Base-by-base conservation (phyloP, 257 asterid species). In the Solanum chiquidenum region DNA sequence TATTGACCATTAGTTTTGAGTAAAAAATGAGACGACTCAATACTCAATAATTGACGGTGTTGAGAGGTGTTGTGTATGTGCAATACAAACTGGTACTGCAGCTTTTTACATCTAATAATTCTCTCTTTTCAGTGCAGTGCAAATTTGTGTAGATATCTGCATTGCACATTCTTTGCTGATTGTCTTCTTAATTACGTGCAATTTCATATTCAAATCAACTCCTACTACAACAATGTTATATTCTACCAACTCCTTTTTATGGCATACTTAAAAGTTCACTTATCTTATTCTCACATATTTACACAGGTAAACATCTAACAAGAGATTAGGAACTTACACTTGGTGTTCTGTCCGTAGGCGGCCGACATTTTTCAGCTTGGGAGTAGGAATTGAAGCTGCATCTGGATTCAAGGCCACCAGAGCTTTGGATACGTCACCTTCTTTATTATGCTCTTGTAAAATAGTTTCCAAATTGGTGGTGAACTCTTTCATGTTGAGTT, bases 301-400 rank as follows among this genome's bases (percentile, higher is more conserved):
- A 82, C 86, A 18, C 69, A 82, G 44, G 58, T 33, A 62, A 52
- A 31, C 86, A 40, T 33, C 9, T 12, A 42, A 75, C 31, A 52
- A 83, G 60, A 68, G 49, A 16, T 58, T 23, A 38, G 40, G 40
- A 83, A 90, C 97, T 93, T 91, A 97, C 99, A 97, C 99, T 92
- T 89, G 98, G 90, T 97, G 99, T 90, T 96, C 99, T 33, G 99
- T 96, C 88, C 99, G 92, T 86, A 97, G 90, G 55, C 98, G 96
- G 88, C 94, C 96, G 79, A 91, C 89, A 66, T 94, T 92, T 93
- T 97, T 97, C 77, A 97, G 94, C 86, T 94, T 96, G 80, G 99
- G 96, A 83, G 91, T 86, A 86, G 99, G 98, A 68, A 95, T 89
- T 83, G 98, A 97, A 89, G 98, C 95, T 86, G 93, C 76, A 77